These are phyloP conservation scores for Lepidopterella palustris DNA, from an alignment of 495 filamentous ascomycete species.

Conservation along the genomic window DNA sequence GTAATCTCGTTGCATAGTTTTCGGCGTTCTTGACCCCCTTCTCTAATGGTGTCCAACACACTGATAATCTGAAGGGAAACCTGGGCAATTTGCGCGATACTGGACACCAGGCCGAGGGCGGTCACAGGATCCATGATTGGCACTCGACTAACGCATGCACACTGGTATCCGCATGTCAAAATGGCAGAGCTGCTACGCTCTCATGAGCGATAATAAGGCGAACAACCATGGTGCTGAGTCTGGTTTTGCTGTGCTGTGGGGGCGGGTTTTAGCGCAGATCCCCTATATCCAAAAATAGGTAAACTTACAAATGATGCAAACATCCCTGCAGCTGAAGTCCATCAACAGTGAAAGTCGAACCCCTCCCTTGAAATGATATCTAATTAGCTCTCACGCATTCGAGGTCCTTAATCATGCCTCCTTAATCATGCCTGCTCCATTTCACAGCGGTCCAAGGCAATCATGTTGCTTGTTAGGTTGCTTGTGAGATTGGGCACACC, in stretches of 20 bases:
- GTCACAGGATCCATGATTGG: slow-evolving; percentile 12
- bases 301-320: too few species aligned
- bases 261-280: not conserved
- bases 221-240: not conserved
- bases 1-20: slow-evolving; percentile 16
- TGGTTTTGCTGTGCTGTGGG: not conserved
- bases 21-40: slow-evolving; percentile 11
- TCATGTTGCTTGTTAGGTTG: too few species aligned
- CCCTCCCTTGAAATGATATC: too few species aligned
- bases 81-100: slow-evolving; percentile 12
- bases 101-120: slow-evolving; percentile 8
- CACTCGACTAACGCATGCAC: not conserved
- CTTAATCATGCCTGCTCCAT: too few species aligned
- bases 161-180: not conserved
- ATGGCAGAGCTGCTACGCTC: not conserved
- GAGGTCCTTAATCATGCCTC: too few species aligned
- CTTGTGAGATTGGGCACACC: too few species aligned
- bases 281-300: not conserved
- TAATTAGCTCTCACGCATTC: too few species aligned
- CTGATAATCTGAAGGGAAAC: slow-evolving; percentile 17
- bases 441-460: too few species aligned
- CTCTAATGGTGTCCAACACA: slow-evolving; percentile 11
- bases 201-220: not conserved
- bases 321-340: too few species aligned
- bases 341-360: too few species aligned